Base-by-base conservation (phyloP, 495 filamentous ascomycete genomes). In the Haplographium delicatum region DNA sequence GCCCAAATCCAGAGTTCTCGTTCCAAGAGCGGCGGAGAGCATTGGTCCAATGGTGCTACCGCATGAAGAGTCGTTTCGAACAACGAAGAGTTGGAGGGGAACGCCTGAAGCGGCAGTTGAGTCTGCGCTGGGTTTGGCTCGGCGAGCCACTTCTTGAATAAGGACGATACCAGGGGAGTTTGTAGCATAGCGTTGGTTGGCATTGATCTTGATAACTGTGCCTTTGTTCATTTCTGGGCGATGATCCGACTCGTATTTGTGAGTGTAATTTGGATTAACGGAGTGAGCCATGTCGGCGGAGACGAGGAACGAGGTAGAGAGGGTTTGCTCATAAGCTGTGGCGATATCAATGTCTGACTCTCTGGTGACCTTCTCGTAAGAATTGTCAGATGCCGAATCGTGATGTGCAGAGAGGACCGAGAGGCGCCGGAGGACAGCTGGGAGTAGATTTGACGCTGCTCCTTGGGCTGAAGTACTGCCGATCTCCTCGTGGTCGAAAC, bases 401-500 rank as follows among this genome's bases (percentile, higher is more conserved):
- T 65, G 54, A 5, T 61, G 60, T 16, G 76, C 72, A 0, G 86
- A 82, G 42, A 96, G 72, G 20, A 89, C 82, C 5, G 88, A 93
- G 18, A 99, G 79, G 34, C 93, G 86, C 28, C 89, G 85, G 46
- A 96, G 79, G 35, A 99, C 81, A 25, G 89, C 80, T 0, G 93
- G 94, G 4, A 99, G 81, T 19, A 95, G 73, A 67, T 95, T 95
- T 4, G 89, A 96, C 67, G 91, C 81, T 2, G 93, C 93, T 57
- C 93, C 93, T 58, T 99, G 94, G 5, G 93, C 90, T 7, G 86
- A 91, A 27, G 75, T 77, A 54, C 87, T 94, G 39, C 93, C 94
- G 60, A 97, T 91, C 62, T 99, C 93, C 65, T 99, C 93, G 71
- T 99, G 93, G 65, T 99, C 93, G 65, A 97, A 99, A 58, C 90